Conservation (phyloP, 257 asterid species). For the Coffea eugenioides region DNA sequence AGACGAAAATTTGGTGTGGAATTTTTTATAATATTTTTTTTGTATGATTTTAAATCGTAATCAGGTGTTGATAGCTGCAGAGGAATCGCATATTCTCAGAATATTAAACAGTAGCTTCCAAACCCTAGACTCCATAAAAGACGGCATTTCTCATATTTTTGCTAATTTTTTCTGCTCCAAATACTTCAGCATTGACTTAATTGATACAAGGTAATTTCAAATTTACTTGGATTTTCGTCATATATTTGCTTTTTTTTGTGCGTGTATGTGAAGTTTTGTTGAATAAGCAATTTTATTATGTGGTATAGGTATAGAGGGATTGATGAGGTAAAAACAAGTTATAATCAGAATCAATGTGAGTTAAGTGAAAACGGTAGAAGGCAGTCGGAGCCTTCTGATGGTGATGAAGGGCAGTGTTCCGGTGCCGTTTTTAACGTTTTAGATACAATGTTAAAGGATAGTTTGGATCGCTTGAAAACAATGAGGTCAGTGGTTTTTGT, state of each 20-base stretch:
- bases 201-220: constrained; percentile 39
- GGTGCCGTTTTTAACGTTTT: constrained; percentile 65
- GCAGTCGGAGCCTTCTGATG: constrained; percentile 26
- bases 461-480: constrained; percentile 69
- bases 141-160: constrained; percentile 39
- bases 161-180: constrained; percentile 37
- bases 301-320: constrained; percentile 22
- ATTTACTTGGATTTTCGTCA: background rate
- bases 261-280: background rate
- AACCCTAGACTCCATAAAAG: constrained; percentile 52
- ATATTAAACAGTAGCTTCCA: constrained; percentile 56
- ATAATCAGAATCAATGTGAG: constrained; percentile 25
- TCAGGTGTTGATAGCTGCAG: constrained; percentile 41
- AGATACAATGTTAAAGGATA: constrained; percentile 64
- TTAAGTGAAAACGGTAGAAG: constrained; percentile 1
- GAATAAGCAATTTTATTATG: constrained; percentile 3
- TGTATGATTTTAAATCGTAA: constrained; percentile 26
- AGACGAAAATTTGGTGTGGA: background rate
- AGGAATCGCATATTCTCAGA: constrained; percentile 57
- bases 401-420: constrained; percentile 45
- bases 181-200: constrained; percentile 25
- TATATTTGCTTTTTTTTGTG: too few relatives aligned
- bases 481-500: constrained; percentile 54
- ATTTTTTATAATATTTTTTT: background rate
- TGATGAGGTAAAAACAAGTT: constrained; percentile 17